Conservation (phyloP, 139 green algal species). For the Edaphochlamys debaryana region DNA sequence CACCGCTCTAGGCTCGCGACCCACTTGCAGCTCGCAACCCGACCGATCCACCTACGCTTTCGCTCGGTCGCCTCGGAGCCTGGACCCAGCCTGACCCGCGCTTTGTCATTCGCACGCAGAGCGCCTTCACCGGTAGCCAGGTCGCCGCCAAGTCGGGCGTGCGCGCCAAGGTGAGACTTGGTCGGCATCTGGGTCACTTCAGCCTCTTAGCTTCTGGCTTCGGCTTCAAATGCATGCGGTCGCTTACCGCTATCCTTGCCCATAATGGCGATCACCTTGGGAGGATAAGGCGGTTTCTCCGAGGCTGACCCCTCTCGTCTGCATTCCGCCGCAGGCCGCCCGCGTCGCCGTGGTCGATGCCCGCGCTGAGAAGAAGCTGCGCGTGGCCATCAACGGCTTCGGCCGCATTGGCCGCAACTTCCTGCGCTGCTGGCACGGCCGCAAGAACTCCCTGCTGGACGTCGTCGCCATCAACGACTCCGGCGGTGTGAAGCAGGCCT, state of each 20-base stretch:
- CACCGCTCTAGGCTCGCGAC: not conserved
- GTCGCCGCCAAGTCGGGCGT: constrained; percentile 54
- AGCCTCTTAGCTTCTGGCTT: too few species aligned
- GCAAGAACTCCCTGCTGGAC: constrained; percentile 85
- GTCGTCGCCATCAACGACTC: constrained; percentile 97
- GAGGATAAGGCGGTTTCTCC: too few species aligned
- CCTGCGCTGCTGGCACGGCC: constrained; percentile 89
- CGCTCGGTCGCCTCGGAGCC: too few species aligned
- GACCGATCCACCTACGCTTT: too few species aligned
- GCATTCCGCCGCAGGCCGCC: constrained; percentile 25
- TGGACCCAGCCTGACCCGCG: too few species aligned
- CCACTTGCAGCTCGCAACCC: not conserved
- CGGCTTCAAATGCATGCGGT: too few species aligned
- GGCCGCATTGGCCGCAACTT: constrained; percentile 97
- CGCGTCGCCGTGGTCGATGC: constrained; percentile 43
- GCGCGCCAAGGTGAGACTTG: constrained; percentile 48
- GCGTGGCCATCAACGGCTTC: constrained; percentile 99
- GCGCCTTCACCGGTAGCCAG: constrained; percentile 57
- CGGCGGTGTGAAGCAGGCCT: constrained; percentile 96
- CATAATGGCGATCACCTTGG: too few species aligned
- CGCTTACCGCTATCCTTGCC: too few species aligned
- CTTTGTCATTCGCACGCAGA: constrained; percentile 55
- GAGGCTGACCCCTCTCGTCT: too few species aligned
- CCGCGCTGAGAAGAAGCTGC: constrained; percentile 88
- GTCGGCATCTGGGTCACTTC: too few species aligned